phyloP scores from a whole-genome alignment of 257 asterid genomes.

The Nyctanthes arbortristis region DNA sequence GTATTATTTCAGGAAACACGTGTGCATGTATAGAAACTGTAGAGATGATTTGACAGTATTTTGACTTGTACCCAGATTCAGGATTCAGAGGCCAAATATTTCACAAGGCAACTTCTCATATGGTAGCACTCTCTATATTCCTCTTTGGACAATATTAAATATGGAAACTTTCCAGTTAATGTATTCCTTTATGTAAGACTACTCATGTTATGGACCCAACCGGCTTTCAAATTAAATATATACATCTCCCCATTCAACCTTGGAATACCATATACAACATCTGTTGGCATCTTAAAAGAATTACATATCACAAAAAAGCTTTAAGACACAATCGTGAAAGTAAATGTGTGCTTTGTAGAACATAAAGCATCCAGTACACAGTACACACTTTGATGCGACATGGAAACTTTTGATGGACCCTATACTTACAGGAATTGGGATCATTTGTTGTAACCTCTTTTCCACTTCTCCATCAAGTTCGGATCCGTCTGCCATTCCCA shows the following conservation, averaged over 20 bases:
- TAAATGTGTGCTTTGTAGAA: slow-evolving; percentile 7
- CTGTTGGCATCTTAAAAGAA: slow-evolving; percentile 1
- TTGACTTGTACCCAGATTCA: not conserved
- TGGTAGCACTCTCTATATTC: not conserved
- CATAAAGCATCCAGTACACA: not conserved
- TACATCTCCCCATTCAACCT: not conserved
- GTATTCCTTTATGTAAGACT: not conserved
- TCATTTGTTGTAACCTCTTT: slow-evolving; percentile 78
- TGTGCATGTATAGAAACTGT: not conserved
- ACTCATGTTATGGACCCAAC: not conserved
- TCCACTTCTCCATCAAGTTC: slow-evolving; percentile 87
- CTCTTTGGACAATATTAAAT: not conserved
- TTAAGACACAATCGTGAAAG: slow-evolving; percentile 4
- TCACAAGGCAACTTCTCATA: not conserved
- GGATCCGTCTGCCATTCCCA: slow-evolving; percentile 76
- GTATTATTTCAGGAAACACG: not conserved
- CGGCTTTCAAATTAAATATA: not conserved
- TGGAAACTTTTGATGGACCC: slow-evolving; percentile 6
- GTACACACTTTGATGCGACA: slow-evolving; percentile 12
- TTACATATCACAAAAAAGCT: slow-evolving; percentile 5
- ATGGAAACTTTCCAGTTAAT: not conserved
- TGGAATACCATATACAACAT: slow-evolving; percentile 1
- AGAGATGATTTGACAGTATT: not conserved
- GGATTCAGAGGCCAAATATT: not conserved
- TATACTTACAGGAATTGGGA: slow-evolving; percentile 74